Evolutionary conservation across 2,329 filamentous ascomycete genomes (phyloP).

Genomic region (Fusarium sacchari): DNA sequence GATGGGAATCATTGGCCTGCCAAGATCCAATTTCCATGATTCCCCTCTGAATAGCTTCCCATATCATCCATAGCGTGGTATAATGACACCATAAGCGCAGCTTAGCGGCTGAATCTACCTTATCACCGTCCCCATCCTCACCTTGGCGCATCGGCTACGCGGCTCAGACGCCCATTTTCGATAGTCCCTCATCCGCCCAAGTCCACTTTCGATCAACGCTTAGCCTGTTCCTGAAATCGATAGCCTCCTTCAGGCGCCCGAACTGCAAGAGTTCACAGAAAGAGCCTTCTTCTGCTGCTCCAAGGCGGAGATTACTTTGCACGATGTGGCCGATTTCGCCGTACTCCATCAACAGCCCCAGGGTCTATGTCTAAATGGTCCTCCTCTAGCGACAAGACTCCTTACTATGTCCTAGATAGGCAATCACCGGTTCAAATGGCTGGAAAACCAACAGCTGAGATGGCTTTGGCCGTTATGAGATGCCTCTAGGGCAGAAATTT

Average conservation of each 20-base stretch:
- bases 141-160: conserved; percentile 26
- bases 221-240: conserved; percentile 48
- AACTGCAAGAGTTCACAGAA: conserved; percentile 14
- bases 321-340: not conserved
- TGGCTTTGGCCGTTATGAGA: conserved; percentile 4
- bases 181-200: conserved; percentile 24
- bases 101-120: not conserved
- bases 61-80: not conserved
- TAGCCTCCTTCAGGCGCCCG: conserved; percentile 8
- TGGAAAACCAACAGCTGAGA: conserved; percentile 11
- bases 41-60: conserved; percentile 3
- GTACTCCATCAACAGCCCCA: conserved; percentile 3
- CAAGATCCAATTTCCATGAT: conserved; percentile 24
- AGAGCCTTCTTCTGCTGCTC: conserved; percentile 2
- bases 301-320: conserved; percentile 34
- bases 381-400: conserved; percentile 6
- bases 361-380: not conserved
- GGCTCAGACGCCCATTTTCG: conserved; percentile 18
- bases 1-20: not conserved
- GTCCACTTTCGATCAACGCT: conserved; percentile 29
- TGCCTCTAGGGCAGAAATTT: conserved; percentile 7
- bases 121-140: not conserved
- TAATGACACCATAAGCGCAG: conserved; percentile 9
- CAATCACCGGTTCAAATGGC: conserved; percentile 36
- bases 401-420: conserved; percentile 33